Base-by-base conservation (phyloP, 371 early-diverging fungal species). In the Capniomyces stellatus region DNA sequence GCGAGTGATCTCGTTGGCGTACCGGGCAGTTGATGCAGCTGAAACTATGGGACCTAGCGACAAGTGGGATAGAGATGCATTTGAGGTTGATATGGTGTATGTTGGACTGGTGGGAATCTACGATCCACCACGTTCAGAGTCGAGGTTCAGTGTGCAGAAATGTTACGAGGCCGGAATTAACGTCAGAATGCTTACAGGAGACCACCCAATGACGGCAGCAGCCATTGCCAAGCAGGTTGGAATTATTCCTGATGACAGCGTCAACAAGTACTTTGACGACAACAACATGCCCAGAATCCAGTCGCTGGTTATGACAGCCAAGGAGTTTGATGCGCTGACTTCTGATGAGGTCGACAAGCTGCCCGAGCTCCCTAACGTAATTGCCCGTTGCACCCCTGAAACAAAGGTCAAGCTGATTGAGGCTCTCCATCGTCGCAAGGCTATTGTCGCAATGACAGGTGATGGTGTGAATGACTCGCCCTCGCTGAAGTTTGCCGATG, bases 391-490 rank as follows among this genome's bases (percentile, higher is more conserved):
- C 71, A 78, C 75, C 53, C 97, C 99, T 3, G 93, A 96, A 61
- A 92, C 92, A 63, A 98, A 98, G 67, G 80, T 93, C 49, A 92
- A 89, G 72, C 86, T 98, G 72, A 90, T 98, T 31, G 76, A 83
- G 65, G 89, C 94, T 0, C 69, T 98, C 55, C 90, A 98, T 67
- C 73, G 78, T n/a, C 77, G 82, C 24, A 75, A 75, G 23, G 73
- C 51, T 85, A 94, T 68, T 85, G 95, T 70, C 82, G 92, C 90
- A 21, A 92, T 97, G 92, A 82, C 92, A 10, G 99, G 99, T 29
- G 99, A 99, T 69, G 99, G 99, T 28, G 89, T 96, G 59, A 99
- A 98, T 64, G 98, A 98, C 66, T 89, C 92, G 18, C 94, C 94
- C 2, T 92, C 96, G n/a, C 70, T 98, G 30, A 92, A 88, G n/a